A percentile compares a stretch with the other conserved stretches of the same genome.
Conservation (phyloP, 2,329 filamentous ascomycete genomes). For the Colletotrichum orbiculare region DNA sequence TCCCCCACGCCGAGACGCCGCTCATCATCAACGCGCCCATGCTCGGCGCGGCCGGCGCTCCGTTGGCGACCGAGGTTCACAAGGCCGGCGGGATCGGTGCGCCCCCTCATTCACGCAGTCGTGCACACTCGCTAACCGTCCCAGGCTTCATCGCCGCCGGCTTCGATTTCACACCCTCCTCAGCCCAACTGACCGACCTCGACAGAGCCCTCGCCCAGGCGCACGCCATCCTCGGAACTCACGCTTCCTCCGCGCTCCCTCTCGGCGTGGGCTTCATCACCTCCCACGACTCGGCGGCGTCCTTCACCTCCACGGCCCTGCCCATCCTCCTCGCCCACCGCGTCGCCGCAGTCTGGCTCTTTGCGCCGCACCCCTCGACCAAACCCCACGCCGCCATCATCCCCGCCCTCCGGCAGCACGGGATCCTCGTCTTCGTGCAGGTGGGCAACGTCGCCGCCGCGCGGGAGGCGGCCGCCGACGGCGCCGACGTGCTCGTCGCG, state of each 20-base stretch:
- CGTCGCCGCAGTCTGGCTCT: slow-evolving; percentile 74
- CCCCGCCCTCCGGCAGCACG: slow-evolving; percentile 45
- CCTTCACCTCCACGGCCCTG: slow-evolving; percentile 56
- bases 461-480: slow-evolving; percentile 57
- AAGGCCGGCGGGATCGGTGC: slow-evolving; percentile 52
- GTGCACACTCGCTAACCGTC: background rate
- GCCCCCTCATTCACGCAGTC: background rate
- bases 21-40: slow-evolving; percentile 49
- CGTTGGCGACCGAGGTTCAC: slow-evolving; percentile 49
- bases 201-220: slow-evolving; percentile 46
- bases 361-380: slow-evolving; percentile 64
- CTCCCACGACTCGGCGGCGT: slow-evolving; percentile 54
- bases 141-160: slow-evolving; percentile 48
- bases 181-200: slow-evolving; percentile 47
- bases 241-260: slow-evolving; percentile 48
- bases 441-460: slow-evolving; percentile 70
- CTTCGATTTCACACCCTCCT: slow-evolving; percentile 44
- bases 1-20: slow-evolving; percentile 32
- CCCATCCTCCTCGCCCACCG: slow-evolving; percentile 62
- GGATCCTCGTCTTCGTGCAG: slow-evolving; percentile 68
- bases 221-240: slow-evolving; percentile 41
- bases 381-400: slow-evolving; percentile 52
- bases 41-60: slow-evolving; percentile 46
- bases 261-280: slow-evolving; percentile 73
- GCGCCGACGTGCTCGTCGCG: slow-evolving; percentile 68